Evolutionary conservation across 345 rosid genomes (phyloP), one percentile per base, ranked within the genome.

Genomic region (Corchorus capsularis): DNA sequence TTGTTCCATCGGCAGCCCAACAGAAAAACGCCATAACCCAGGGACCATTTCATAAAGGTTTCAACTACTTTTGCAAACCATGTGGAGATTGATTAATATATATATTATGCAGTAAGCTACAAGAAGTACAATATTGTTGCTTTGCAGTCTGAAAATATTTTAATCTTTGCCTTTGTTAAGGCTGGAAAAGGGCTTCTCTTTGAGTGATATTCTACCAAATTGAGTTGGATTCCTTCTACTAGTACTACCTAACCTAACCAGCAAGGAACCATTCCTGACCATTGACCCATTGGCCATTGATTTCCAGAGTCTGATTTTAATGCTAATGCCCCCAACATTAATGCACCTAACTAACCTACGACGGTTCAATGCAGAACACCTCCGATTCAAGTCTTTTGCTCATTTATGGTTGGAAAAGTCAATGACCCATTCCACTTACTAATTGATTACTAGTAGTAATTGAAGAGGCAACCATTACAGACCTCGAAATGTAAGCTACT

Each of bases 51-150:
- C 68, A 15, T 16, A 62, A 34, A 63, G 37, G 35, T 15, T 63
- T 74, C 59, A 63, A 49, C 66, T n/a, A 57, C 65, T 50, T 57
- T 19, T 8, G 19, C 43, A 49, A 6, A 62, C 70, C 77, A 74
- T 35, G 76, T 47, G 76, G 49, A 32, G 20, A 52, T 17, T 27
- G 2, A 39, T n/a, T n/a, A n/a, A n/a, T n/a, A n/a, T 39, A 70
- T 35, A 50, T 52, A 17, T 2, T 16, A 53, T 52, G 11, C 20
- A 34, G 43, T 34, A 61, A 15, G 20, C 46, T 62, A 15, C 20
- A 35, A 34, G 0, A 2, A 27, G 27, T 27, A 27, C 27, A 27
- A 27, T 27, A 27, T 27, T 27, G 27, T 27, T 27, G 27, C 27
- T 14, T 32, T 0, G 17, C n/a, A 35, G 17, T 62, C 13, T 37